Percentiles rank a stretch among this genome's conserved stretches.
Evolutionary conservation across 2,329 filamentous ascomycete genomes (phyloP).

Genomic region (Cytospora paraplurivora): DNA sequence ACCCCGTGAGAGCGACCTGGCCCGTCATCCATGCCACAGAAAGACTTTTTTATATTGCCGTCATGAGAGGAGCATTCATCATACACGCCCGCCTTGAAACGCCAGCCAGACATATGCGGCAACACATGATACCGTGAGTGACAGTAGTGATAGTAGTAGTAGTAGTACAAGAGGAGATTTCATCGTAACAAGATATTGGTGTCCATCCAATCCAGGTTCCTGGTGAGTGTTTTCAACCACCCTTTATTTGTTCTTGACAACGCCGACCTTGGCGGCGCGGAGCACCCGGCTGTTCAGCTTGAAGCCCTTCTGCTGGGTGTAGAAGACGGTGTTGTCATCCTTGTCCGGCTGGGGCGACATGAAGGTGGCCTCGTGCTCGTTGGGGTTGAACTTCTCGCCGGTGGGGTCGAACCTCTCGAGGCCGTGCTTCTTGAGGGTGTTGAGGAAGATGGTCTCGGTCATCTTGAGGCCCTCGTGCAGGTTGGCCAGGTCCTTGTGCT

Average conservation of each 20-base stretch:
- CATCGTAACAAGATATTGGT: neutral
- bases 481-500: constrained; percentile 71
- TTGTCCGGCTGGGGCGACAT: constrained; percentile 85
- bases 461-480: constrained; percentile 91
- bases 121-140: neutral
- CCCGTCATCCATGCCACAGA: constrained; percentile 17
- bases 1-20: constrained; percentile 23
- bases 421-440: constrained; percentile 90
- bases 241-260: constrained; percentile 75
- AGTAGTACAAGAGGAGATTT: constrained; percentile 23
- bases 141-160: constrained; percentile 12
- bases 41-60: constrained; percentile 10
- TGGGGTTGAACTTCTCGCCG: constrained; percentile 90
- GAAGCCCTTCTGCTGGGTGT: constrained; percentile 95
- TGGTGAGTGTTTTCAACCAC: too few species aligned
- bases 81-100: constrained; percentile 26
- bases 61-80: constrained; percentile 29
- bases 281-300: constrained; percentile 87
- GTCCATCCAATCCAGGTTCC: neutral
- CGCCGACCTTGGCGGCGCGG: constrained; percentile 92
- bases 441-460: constrained; percentile 87
- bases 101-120: constrained; percentile 27
- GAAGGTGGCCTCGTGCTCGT: constrained; percentile 95
- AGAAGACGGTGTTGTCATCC: constrained; percentile 88
- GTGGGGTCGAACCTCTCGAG: constrained; percentile 85